These are phyloP conservation scores for Henckelia pumila DNA, from an alignment of 257 asterid species.

Conservation along the genomic window DNA sequence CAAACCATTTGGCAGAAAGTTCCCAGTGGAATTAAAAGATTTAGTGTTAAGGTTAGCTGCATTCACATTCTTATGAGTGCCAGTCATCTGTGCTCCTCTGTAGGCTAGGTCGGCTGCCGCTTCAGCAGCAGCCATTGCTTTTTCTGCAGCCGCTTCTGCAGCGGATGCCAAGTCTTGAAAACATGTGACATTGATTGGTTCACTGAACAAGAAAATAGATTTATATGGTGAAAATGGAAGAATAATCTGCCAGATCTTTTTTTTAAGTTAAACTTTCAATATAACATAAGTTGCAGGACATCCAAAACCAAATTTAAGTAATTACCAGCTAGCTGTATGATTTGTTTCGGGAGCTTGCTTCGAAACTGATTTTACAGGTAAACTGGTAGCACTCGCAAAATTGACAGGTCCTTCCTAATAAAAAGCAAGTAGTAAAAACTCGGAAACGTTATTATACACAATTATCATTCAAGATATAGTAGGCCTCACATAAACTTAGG, in stretches of 20 bases:
- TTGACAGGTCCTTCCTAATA: slow-evolving; percentile 70
- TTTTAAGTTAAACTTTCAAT: not conserved
- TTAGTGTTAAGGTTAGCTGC: not conserved
- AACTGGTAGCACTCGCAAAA: slow-evolving; percentile 68
- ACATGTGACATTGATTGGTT: slow-evolving; percentile 33
- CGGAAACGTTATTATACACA: not conserved
- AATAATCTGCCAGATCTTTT: not conserved
- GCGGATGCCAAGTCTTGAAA: slow-evolving; percentile 71
- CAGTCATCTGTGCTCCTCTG: slow-evolving; percentile 39
- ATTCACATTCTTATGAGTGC: slow-evolving; percentile 22
- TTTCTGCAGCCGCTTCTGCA: slow-evolving; percentile 86
- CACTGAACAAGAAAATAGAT: slow-evolving; percentile 26
- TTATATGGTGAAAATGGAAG: slow-evolving; percentile 6
- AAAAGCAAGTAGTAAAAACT: slow-evolving; percentile 2
- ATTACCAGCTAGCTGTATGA: slow-evolving; percentile 50
- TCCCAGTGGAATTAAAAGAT: slow-evolving; percentile 20
- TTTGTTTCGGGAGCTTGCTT: slow-evolving; percentile 42
- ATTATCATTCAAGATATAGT: not conserved
- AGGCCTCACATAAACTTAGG: not conserved
- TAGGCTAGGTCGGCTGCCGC: slow-evolving; percentile 73
- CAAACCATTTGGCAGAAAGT: slow-evolving; percentile 21
- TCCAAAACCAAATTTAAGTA: not conserved
- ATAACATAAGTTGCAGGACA: not conserved
- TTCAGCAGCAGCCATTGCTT: slow-evolving; percentile 87
- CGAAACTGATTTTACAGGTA: slow-evolving; percentile 58